phyloP scores from a whole-genome alignment of 139 green algal genomes.

The Asterochloris erici region DNA sequence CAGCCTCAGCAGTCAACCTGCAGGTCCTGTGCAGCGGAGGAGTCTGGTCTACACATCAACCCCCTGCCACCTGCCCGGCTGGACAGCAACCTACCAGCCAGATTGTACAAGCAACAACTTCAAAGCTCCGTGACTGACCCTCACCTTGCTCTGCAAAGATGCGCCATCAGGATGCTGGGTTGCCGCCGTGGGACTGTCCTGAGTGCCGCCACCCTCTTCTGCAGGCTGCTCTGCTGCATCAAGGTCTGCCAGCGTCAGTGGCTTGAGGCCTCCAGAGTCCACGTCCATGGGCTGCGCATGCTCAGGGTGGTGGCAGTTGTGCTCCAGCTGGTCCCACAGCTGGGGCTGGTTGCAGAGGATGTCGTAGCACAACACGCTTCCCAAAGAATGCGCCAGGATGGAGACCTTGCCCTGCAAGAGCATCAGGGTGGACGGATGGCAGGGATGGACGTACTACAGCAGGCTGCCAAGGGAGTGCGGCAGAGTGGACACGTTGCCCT shows the following conservation, averaged over 20 bases:
- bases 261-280: no score
- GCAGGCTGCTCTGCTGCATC: no score
- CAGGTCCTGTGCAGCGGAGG: no score
- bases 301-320: background rate
- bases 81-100: background rate
- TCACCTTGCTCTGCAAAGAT: no score
- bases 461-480: background rate
- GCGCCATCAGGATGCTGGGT: no score
- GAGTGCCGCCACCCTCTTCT: no score
- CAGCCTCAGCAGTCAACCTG: no score
- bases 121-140: no score
- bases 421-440: background rate
- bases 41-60: no score
- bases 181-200: no score
- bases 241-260: no score
- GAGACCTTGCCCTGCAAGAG: slow-evolving; percentile 42
- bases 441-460: background rate
- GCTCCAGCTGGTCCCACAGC: slow-evolving; percentile 13
- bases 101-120: background rate
- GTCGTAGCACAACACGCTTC: slow-evolving; percentile 69
- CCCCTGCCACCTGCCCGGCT: background rate
- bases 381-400: slow-evolving; percentile 69
- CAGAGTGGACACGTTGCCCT: background rate
- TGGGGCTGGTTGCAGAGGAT: slow-evolving; percentile 67
- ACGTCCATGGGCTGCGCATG: background rate